phyloP scores from a whole-genome alignment of 768 basidiomycete species.

The Naematelia aurantialba region DNA sequence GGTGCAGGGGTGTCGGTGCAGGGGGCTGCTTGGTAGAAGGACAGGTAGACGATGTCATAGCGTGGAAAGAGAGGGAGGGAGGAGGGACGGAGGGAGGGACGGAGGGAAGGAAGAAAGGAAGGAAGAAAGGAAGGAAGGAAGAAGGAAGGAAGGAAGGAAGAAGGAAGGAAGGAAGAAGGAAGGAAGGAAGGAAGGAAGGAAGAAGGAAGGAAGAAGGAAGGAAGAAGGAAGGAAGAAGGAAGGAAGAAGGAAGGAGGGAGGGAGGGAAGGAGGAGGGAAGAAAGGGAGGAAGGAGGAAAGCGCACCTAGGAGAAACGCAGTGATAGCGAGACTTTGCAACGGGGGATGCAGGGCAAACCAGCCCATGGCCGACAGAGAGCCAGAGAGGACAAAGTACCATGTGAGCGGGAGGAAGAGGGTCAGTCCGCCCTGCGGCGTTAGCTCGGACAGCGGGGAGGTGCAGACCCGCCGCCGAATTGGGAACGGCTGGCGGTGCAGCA shows the following conservation, averaged over 20 bases:
- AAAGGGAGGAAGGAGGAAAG: background rate
- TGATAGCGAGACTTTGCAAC: conserved; percentile 60
- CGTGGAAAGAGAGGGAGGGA: too few species aligned
- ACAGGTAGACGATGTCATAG: too few species aligned
- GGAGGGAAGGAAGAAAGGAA: background rate
- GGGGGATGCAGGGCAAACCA: conserved; percentile 70
- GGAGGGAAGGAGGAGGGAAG: background rate
- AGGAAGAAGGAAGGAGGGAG: too few species aligned
- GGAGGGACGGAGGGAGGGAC: background rate
- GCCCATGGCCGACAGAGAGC: conserved; percentile 45
- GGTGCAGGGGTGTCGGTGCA: too few species aligned
- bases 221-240: conserved; percentile 53
- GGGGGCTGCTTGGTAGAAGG: too few species aligned
- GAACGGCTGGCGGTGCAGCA: too few species aligned
- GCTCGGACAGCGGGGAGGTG: too few species aligned
- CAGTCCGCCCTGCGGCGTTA: conserved; percentile 20
- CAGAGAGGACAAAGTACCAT: conserved; percentile 38
- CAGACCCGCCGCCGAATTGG: too few species aligned
- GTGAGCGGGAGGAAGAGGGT: conserved; percentile 33
- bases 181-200: conserved; percentile 52
- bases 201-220: conserved; percentile 51
- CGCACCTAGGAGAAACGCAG: conserved; percentile 63
- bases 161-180: conserved; percentile 41
- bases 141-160: conserved; percentile 1
- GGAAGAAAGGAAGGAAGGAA: conserved; percentile 1